A percentile compares a stretch with the other conserved stretches of the same genome.
Evolutionary conservation across 75 land plant genomes (phyloP).

Genomic region (Selaginella moellendorffii): DNA sequence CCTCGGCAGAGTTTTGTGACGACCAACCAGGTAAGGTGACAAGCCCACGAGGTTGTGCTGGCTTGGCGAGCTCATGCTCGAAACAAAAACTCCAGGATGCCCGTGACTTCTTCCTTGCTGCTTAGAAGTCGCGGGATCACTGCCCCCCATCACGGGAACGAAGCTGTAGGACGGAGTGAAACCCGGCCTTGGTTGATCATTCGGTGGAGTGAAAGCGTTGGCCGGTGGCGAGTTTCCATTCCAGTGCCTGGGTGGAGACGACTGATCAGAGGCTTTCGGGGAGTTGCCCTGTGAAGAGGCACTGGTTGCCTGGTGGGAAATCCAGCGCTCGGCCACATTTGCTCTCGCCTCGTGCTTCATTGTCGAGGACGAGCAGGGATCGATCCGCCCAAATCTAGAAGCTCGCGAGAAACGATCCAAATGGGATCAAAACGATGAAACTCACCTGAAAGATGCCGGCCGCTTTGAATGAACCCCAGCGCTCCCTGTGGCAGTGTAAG

Average conservation of each 20-base stretch:
- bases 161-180: neutral
- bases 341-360: too few species aligned
- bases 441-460: too few species aligned
- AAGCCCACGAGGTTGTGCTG: neutral
- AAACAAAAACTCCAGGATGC: neutral
- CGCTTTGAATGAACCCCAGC: too few species aligned
- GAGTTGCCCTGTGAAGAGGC: neutral
- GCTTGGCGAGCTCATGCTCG: neutral
- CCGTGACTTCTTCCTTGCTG: neutral
- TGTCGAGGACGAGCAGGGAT: too few species aligned
- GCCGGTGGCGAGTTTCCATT: neutral
- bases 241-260: neutral
- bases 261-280: neutral
- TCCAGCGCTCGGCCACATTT: constrained; percentile 34
- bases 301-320: constrained; percentile 20
- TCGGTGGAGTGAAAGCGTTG: neutral
- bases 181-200: too few species aligned
- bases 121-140: too few species aligned
- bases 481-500: too few species aligned
- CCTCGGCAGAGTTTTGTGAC: constrained; percentile 5
- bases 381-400: too few species aligned
- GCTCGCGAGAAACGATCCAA: too few species aligned
- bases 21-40: constrained; percentile 7
- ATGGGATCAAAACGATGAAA: too few species aligned
- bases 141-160: neutral